These are phyloP conservation scores for Coccomyxa sp. DNA, from an alignment of 139 green algal genomes.

Conservation along the genomic window DNA sequence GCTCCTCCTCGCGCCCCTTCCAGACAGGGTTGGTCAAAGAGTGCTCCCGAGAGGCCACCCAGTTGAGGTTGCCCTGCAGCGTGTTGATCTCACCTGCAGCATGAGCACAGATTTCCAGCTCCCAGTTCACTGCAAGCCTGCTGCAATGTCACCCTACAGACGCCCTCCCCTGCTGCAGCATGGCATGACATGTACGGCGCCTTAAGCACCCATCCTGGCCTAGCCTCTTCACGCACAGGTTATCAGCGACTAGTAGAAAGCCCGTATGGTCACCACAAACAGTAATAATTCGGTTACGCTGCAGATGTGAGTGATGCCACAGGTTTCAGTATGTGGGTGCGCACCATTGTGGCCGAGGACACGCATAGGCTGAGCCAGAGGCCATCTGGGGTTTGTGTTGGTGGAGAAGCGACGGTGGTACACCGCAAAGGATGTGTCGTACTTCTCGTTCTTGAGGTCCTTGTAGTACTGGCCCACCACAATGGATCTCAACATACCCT, in stretches of 20 bases:
- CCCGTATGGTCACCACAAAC: too few relatives aligned
- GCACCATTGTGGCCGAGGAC: slow-evolving; percentile 98
- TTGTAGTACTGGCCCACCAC: slow-evolving; percentile 87
- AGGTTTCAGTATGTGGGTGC: too few relatives aligned
- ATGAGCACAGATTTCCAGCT: too few relatives aligned
- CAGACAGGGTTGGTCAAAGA: slow-evolving; percentile 83
- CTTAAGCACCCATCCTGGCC: too few relatives aligned
- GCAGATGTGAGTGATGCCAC: too few relatives aligned
- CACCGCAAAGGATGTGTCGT: slow-evolving; percentile 87
- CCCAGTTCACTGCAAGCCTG: too few relatives aligned
- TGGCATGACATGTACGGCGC: too few relatives aligned
- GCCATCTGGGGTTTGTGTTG: slow-evolving; percentile 99
- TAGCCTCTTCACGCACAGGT: too few relatives aligned
- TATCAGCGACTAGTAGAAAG: too few relatives aligned
- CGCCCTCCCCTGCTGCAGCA: too few relatives aligned
- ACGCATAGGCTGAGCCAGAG: slow-evolving; percentile 97
- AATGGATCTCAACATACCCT: slow-evolving; percentile 87
- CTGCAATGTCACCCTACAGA: too few relatives aligned
- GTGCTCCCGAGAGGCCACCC: slow-evolving; percentile 89
- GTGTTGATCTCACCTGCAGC: slow-evolving; percentile 97
- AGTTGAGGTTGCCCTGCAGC: slow-evolving; percentile 99
- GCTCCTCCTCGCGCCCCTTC: slow-evolving; percentile 84
- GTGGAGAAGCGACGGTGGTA: slow-evolving; percentile 99
- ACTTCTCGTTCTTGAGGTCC: slow-evolving; percentile 87
- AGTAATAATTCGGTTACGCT: too few relatives aligned